A percentile compares a stretch with the other conserved stretches of the same genome.
Conservation (phyloP, 352 stramenopile species). For the Blastocystis sp. region DNA sequence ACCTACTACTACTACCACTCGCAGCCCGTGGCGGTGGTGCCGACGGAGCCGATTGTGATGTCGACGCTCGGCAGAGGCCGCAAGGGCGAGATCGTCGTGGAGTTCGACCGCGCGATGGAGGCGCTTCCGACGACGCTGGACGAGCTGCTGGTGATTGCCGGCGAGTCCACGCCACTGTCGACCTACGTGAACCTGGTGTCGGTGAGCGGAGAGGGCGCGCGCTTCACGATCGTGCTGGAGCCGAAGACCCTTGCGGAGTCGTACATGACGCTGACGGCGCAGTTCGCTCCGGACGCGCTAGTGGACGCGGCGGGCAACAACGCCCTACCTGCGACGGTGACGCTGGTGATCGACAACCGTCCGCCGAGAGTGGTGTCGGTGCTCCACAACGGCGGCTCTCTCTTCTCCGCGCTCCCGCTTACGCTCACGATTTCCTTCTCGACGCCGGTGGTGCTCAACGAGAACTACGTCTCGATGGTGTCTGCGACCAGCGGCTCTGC, state of each 20-base stretch:
- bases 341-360: slow-evolving; percentile 16
- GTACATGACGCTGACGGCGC: neutral
- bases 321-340: neutral
- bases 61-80: neutral
- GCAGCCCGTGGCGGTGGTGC: neutral
- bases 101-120: neutral
- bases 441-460: neutral
- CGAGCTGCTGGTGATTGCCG: slow-evolving; percentile 11
- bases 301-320: slow-evolving; percentile 35
- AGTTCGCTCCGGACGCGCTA: neutral
- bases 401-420: neutral
- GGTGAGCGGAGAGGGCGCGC: neutral
- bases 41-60: neutral
- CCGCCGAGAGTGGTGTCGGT: neutral
- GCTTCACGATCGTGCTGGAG: neutral
- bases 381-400: neutral
- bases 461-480: neutral
- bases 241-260: neutral
- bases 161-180: neutral
- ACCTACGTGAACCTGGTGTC: neutral
- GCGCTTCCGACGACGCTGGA: neutral
- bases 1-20: neutral
- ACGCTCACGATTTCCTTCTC: slow-evolving; percentile 21
- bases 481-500: neutral
- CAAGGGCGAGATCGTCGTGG: neutral